Percentiles rank a stretch among this genome's conserved stretches.
Evolutionary conservation across 768 basidiomycete species (phyloP).

Genomic region (Cystofilobasidium bisporidii): DNA sequence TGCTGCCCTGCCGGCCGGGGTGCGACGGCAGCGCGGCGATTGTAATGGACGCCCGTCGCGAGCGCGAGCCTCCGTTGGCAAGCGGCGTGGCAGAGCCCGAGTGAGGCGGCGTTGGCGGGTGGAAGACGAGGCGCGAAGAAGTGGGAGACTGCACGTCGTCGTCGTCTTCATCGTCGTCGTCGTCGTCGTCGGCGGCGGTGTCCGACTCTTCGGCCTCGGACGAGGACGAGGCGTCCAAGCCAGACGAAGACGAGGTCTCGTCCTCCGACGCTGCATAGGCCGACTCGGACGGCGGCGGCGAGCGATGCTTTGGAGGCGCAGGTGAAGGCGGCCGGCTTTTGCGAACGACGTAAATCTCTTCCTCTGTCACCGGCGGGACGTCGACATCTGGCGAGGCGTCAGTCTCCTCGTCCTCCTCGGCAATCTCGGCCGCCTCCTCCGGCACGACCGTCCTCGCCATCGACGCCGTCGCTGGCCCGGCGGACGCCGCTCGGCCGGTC

Average conservation of each 20-base stretch:
- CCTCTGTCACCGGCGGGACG: too few species aligned
- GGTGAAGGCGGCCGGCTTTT: neutral
- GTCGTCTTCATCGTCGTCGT: neutral
- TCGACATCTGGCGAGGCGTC: neutral
- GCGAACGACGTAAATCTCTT: too few species aligned
- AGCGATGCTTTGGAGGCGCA: neutral
- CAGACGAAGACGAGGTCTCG: neutral
- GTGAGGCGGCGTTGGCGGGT: neutral
- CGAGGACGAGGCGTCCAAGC: neutral
- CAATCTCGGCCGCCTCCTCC: neutral
- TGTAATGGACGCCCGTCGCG: neutral
- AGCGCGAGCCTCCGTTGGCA: neutral
- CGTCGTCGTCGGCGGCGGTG: neutral
- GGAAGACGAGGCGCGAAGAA: neutral
- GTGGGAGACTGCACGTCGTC: neutral
- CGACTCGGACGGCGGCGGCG: neutral
- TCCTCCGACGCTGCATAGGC: neutral
- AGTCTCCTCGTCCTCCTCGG: neutral
- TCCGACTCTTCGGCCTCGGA: neutral
- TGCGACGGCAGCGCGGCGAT: neutral
- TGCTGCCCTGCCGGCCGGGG: neutral
- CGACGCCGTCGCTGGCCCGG: neutral
- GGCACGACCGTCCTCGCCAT: neutral
- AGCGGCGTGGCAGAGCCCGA: neutral
- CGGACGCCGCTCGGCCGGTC: neutral